These are phyloP conservation scores for Aspergillus affinis DNA, from an alignment of 495 filamentous ascomycete genomes.

Conservation along the genomic window DNA sequence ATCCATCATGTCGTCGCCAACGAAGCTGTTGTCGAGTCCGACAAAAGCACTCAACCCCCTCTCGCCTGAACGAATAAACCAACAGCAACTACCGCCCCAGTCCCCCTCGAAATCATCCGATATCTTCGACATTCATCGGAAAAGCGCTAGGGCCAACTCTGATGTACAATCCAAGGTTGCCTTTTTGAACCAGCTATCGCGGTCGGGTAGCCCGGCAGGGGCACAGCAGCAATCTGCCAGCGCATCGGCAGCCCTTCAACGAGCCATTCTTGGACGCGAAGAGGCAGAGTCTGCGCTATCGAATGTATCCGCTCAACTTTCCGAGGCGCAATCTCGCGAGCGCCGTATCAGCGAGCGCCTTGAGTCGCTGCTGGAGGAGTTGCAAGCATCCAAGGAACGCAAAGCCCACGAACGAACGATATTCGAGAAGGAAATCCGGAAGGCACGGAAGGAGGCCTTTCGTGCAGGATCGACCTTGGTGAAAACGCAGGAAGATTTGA, in stretches of 20 bases:
- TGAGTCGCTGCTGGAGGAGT: conserved; percentile 77
- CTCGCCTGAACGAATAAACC: conserved; percentile 80
- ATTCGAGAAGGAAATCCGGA: conserved; percentile 83
- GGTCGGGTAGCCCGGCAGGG: conserved; percentile 59
- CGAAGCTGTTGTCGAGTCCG: conserved; percentile 38
- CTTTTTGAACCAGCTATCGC: conserved; percentile 72
- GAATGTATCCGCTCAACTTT: conserved; percentile 61
- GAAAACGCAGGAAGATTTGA: conserved; percentile 81
- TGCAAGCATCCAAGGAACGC: conserved; percentile 71
- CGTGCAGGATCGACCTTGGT: conserved; percentile 74
- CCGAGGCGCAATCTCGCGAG: conserved; percentile 72
- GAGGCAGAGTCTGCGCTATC: conserved; percentile 62
- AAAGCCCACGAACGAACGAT: conserved; percentile 68
- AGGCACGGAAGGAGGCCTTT: conserved; percentile 81
- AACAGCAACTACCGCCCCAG: conserved; percentile 52
- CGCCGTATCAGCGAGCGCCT: conserved; percentile 73
- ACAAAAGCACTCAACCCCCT: conserved; percentile 67
- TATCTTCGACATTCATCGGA: conserved; percentile 36
- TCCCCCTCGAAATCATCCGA: conserved; percentile 55
- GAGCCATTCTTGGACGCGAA: conserved; percentile 80
- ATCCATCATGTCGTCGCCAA: conserved; percentile 40
- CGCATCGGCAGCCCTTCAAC: conserved; percentile 65
- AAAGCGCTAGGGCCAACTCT: conserved; percentile 50
- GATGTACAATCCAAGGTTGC: conserved; percentile 87
- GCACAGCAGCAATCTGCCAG: conserved; percentile 29